Evolutionary conservation across 1,284 basidiomycete species (phyloP), one percentile per base, ranked within the genome.

Genomic region (Vanrija humicola): DNA sequence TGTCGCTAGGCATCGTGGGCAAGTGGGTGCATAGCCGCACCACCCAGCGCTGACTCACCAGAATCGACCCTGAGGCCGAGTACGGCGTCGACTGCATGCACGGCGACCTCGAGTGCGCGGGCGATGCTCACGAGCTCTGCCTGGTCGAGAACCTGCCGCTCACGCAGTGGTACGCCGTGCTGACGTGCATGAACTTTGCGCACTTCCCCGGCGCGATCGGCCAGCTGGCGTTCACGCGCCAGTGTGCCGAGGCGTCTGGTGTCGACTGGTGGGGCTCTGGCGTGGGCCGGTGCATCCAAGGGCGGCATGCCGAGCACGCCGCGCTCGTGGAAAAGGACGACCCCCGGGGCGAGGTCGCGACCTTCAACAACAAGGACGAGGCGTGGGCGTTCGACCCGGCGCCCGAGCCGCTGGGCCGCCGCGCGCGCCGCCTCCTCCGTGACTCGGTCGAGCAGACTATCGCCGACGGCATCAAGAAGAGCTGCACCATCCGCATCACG

Each of bases 51-150:
- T 50, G n/a, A 49, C 29, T 15, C 28, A n/a, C 43, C 66, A 90
- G 89, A 49, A 69, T 83, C 25, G 83, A 91, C 70, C 63, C 79
- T 21, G 80, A 83, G 9, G 86, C 83, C 12, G 78, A 81, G 46
- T 87, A 86, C 67, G 89, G 89, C 15, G 83, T 88, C 19, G 82
- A 78, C 23, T 93, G 90, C 76, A 82, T 81, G 79, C 90, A 94
- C 70, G 90, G 90, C 19, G 76, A 78, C 16, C 74, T 81, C 46
- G 90, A 94, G 76, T 92, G 89, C 54, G 42, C 63, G 25, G 90
- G 89, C 49, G 90, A 93, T 76, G 82, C 90, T 16, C 87, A 93
- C 61, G 85, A 93, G 69, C 80, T 94, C 23, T 94, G 90, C 69
- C 84, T 84, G 79, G 56, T 83, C 44, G 48, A 56, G 19, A 63